Conservation (phyloP, 768 basidiomycete genomes). For the Jaapia argillacea region DNA sequence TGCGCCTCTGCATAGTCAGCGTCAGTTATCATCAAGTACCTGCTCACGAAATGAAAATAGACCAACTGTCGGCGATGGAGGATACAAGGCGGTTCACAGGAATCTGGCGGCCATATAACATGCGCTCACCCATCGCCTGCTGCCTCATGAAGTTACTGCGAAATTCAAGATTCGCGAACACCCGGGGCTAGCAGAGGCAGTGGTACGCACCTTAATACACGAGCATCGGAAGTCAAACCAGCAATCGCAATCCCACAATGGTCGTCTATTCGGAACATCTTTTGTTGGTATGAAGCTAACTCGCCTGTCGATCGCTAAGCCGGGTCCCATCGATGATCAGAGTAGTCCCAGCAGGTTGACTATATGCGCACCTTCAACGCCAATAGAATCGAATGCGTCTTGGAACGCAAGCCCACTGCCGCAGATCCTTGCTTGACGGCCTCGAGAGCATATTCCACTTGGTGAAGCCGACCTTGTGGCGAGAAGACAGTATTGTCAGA, state of each 20-base stretch:
- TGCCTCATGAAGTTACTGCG: conserved; percentile 97
- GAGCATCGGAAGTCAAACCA: conserved; percentile 96
- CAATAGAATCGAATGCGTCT: conserved; percentile 87
- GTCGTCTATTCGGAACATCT: conserved; percentile 99
- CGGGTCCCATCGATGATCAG: conserved; percentile 2
- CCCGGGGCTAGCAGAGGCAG: too few relatives aligned
- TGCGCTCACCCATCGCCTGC: conserved; percentile 90
- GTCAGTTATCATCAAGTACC: conserved; percentile 1
- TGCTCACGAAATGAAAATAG: conserved; percentile 24
- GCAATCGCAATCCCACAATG: conserved; percentile 99
- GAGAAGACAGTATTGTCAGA: conserved; percentile 98
- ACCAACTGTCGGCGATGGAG: conserved; percentile 89
- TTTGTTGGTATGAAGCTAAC: conserved; percentile 98
- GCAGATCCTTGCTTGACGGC: conserved; percentile 99
- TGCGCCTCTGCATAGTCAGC: conserved; percentile 67
- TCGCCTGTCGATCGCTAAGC: conserved; percentile 94
- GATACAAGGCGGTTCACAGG: conserved; percentile 92
- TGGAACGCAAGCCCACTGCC: conserved; percentile 92
- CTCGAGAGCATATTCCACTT: conserved; percentile 97
- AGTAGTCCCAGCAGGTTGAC: neutral
- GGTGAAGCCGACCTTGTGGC: conserved; percentile 93
- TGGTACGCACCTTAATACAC: conserved; percentile 75
- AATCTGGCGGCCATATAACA: conserved; percentile 92
- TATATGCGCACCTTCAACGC: conserved; percentile 69
- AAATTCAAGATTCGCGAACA: neutral